Conservation (phyloP, 2,329 filamentous ascomycete species). For the Ascochyta lentis region DNA sequence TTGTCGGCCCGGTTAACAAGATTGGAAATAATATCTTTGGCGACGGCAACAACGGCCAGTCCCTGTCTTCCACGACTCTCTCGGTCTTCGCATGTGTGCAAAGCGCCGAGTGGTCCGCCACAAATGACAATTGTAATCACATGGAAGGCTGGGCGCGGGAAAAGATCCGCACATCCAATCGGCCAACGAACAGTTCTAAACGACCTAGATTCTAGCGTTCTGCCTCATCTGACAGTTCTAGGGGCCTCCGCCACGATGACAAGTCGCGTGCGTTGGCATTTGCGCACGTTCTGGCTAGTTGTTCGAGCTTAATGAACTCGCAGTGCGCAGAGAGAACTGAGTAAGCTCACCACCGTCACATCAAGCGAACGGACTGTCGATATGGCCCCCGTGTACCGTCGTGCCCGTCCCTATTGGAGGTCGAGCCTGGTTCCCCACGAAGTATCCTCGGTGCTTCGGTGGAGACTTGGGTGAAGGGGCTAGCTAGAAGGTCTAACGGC, state of each 20-base stretch:
- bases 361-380: no score
- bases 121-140: not conserved
- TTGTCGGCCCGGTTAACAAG: not conserved
- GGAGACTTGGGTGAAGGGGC: no score
- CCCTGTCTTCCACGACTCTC: not conserved
- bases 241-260: not conserved
- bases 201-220: no score
- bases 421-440: no score
- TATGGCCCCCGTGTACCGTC: no score
- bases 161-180: not conserved
- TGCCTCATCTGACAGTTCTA: not conserved
- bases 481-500: no score
- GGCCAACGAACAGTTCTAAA: no score
- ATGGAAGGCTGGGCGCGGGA: not conserved
- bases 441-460: no score
- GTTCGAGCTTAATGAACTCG: not conserved
- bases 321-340: not conserved
- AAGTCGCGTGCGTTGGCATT: not conserved
- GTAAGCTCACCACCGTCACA: no score
- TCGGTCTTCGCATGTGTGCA: not conserved
- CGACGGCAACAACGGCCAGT: not conserved
- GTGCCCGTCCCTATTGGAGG: no score
- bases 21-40: not conserved
- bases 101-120: constrained; percentile 4
- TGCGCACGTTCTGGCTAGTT: not conserved